Conservation (phyloP, 345 rosid genomes). For the rapeseed (Brassica napus) region Da-Ae NC_063447.1:29818501-29819000, state of each 20-base stretch:
- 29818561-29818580: constrained; percentile 96
- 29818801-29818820: constrained; percentile 60
- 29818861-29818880: constrained; percentile 67
- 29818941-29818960: constrained; percentile 47
- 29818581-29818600: constrained; percentile 92
- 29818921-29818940: constrained; percentile 36
- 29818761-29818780: neutral
- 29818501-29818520: constrained; percentile 5
- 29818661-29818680: constrained; percentile 82
- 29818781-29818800: too few species aligned
- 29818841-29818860: constrained; percentile 71
- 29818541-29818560: neutral
- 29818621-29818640: constrained; percentile 85
- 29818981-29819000: constrained; percentile 3
- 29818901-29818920: constrained; percentile 36
- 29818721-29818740: too few species aligned
- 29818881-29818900: constrained; percentile 50
- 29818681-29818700: neutral
- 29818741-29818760: constrained; percentile 3
- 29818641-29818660: constrained; percentile 81
- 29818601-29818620: constrained; percentile 89
- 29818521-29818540: neutral
- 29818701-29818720: constrained; percentile 10
- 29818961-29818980: constrained; percentile 53
- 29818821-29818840: constrained; percentile 62